Base-by-base conservation (phyloP, 208 protist species). In the Phytomonas sp. region DNA sequence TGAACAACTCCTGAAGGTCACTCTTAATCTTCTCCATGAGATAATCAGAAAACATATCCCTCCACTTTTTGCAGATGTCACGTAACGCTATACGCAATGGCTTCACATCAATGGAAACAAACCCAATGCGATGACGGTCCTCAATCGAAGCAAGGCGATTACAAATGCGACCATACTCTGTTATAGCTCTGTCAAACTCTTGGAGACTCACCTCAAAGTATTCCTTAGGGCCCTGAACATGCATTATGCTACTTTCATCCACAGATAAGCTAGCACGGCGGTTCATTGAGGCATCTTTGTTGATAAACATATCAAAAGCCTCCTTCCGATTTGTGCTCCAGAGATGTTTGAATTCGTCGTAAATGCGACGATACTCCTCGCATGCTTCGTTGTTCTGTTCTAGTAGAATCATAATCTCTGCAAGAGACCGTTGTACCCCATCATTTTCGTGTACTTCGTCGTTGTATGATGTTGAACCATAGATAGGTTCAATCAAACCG, bases 51-150 rank as follows among this genome's bases (percentile, higher is more conserved):
- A 94, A 98, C 75, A 91, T 96, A 65, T 97, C 94, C 68, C 92
- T 95, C 97, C 98, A 98, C 66, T 96, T 92, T 53, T 91, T 93
- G 76, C 95, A 94, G 30, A 89, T 87, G 59, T 97, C 89, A 53
- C 88, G 81, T 51, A 99, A 83, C 5, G 96, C 85, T 30, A 97
- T 74, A 66, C 97, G 97, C 37, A 99, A 81, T 40, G 98, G 98
- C 71, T 96, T 96, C n/a, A 96, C 91, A 70, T 99, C 96, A 46
- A 99, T 91, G 33, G 85, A 68, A 26, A 99, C 78, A 76, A 96
- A 98, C 23, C 93, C 89, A 70, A 98, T 86, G 34, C 83, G 78
- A 64, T 89, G 92, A n/a, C 82, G 82, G 72, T 93, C 88, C 66
- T 96, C 93, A 33, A 98, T 97, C 17, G 84, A 71, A 28, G 81